These are phyloP conservation scores for Melanopsichium pennsylvanicum DNA, from an alignment of 1,284 basidiomycete species.

Conservation along the genomic window DNA sequence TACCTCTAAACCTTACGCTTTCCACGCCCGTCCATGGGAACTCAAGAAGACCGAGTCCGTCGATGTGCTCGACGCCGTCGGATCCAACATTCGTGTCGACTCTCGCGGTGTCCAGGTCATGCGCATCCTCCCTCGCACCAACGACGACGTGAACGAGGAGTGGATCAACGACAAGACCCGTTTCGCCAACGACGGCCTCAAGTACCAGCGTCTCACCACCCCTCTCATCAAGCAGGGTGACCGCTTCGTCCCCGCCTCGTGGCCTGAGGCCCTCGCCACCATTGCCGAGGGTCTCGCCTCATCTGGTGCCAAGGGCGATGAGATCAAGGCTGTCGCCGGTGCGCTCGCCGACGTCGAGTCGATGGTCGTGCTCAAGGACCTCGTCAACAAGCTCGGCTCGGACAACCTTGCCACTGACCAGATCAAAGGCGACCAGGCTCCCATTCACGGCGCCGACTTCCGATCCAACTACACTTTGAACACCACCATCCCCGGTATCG, in stretches of 20 bases:
- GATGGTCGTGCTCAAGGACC: slow-evolving; percentile 90
- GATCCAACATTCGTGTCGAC: slow-evolving; percentile 96
- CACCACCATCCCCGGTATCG: slow-evolving; percentile 88
- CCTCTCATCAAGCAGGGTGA: slow-evolving; percentile 91
- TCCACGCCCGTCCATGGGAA: slow-evolving; percentile 97
- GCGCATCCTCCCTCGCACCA: slow-evolving; percentile 93
- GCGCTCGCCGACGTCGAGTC: slow-evolving; percentile 93
- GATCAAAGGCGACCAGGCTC: slow-evolving; percentile 72
- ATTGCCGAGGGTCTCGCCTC: slow-evolving; percentile 80
- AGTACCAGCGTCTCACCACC: slow-evolving; percentile 91
- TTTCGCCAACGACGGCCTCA: slow-evolving; percentile 93
- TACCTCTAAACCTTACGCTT: slow-evolving; percentile 97
- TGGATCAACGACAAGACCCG: slow-evolving; percentile 99
- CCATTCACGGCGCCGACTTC: slow-evolving; percentile 84
- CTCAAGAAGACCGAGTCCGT: slow-evolving; percentile 97
- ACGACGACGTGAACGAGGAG: slow-evolving; percentile 99
- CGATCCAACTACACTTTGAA: slow-evolving; percentile 98
- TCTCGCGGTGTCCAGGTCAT: slow-evolving; percentile 95
- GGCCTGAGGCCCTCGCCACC: slow-evolving; percentile 87
- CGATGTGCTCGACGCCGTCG: slow-evolving; percentile 97
- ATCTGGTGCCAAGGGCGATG: slow-evolving; percentile 87
- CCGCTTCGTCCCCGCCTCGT: slow-evolving; percentile 87
- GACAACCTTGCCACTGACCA: slow-evolving; percentile 91
- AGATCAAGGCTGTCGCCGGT: slow-evolving; percentile 95
- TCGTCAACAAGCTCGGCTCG: slow-evolving; percentile 90